These are phyloP conservation scores for Colletotrichum trifolii DNA, from an alignment of 2,329 filamentous ascomycete species.

Conservation along the genomic window DNA sequence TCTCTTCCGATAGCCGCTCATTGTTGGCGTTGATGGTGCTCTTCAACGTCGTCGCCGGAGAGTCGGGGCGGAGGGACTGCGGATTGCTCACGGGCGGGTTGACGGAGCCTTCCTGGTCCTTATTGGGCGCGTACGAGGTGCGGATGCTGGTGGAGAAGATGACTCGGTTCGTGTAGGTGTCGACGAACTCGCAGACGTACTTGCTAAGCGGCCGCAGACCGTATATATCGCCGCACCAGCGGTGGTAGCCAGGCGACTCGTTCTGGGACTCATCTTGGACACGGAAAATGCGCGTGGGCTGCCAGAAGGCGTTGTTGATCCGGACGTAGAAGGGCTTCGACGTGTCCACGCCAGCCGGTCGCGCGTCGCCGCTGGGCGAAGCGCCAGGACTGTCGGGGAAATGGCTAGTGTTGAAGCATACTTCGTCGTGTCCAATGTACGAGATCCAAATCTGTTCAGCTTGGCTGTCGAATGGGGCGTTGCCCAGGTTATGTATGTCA, in stretches of 20 bases:
- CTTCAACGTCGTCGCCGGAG: constrained; percentile 79
- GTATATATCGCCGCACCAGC: constrained; percentile 79
- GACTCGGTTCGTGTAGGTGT: constrained; percentile 71
- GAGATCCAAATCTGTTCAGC: constrained; percentile 83
- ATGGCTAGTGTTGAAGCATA: constrained; percentile 79
- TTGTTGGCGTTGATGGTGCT: constrained; percentile 81
- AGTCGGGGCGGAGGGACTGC: constrained; percentile 76
- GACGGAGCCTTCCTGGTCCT: constrained; percentile 50
- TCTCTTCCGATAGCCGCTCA: constrained; percentile 75
- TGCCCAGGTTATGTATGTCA: constrained; percentile 81
- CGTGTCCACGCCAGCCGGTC: constrained; percentile 67
- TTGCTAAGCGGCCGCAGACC: constrained; percentile 77
- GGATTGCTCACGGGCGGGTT: constrained; percentile 55
- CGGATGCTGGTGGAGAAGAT: constrained; percentile 79
- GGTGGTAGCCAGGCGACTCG: constrained; percentile 53
- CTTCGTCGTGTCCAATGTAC: constrained; percentile 81
- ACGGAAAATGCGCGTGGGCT: constrained; percentile 76
- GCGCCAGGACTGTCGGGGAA: constrained; percentile 59
- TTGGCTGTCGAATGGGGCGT: constrained; percentile 77
- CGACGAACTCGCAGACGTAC: constrained; percentile 83
- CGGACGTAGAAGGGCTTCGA: constrained; percentile 82
- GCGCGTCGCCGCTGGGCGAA: constrained; percentile 43
- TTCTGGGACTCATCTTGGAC: constrained; percentile 48
- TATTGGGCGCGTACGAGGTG: constrained; percentile 65
- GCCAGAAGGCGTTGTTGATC: constrained; percentile 84